Percentiles rank a stretch among this genome's conserved stretches.
Conservation (phyloP, 768 basidiomycete species). For the Cyathus striatus region DNA sequence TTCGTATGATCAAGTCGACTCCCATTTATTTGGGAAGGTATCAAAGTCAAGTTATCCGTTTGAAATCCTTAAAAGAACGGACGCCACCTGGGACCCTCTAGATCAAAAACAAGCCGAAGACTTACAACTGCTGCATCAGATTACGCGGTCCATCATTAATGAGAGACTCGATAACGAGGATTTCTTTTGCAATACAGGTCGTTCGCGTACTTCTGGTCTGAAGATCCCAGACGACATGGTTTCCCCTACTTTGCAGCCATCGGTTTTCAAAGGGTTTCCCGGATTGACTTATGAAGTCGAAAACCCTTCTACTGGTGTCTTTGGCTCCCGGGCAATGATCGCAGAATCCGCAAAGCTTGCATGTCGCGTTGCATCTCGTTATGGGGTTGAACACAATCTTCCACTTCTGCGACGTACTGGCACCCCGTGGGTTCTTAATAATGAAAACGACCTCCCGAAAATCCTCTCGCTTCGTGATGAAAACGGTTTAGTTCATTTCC, state of each 20-base stretch:
- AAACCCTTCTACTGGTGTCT: slow-evolving; percentile 12
- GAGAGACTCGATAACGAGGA: background rate
- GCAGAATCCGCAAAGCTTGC: slow-evolving; percentile 83
- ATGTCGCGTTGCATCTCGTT: slow-evolving; percentile 68
- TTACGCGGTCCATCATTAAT: slow-evolving; percentile 2
- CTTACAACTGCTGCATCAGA: slow-evolving; percentile 20
- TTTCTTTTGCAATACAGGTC: background rate
- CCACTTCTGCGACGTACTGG: slow-evolving; percentile 59
- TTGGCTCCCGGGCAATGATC: slow-evolving; percentile 53
- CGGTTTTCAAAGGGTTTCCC: slow-evolving; percentile 47
- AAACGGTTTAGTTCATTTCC: slow-evolving; percentile 37
- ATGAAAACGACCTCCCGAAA: slow-evolving; percentile 29
- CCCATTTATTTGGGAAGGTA: slow-evolving; percentile 26
- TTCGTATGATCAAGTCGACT: slow-evolving; percentile 68
- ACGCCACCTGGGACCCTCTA: no score
- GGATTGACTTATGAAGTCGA: slow-evolving; percentile 40
- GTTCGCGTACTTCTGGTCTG: background rate
- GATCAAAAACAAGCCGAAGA: slow-evolving; percentile 15
- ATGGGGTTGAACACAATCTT: slow-evolving; percentile 53
- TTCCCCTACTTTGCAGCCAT: slow-evolving; percentile 15
- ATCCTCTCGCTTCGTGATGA: slow-evolving; percentile 45
- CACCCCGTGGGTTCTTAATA: slow-evolving; percentile 20
- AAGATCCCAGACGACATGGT: background rate
- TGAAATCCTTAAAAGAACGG: slow-evolving; percentile 16
- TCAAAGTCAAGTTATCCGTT: slow-evolving; percentile 35